phyloP scores from a whole-genome alignment of 345 rosid genomes.

The Eucalyptus caleyi region DNA sequence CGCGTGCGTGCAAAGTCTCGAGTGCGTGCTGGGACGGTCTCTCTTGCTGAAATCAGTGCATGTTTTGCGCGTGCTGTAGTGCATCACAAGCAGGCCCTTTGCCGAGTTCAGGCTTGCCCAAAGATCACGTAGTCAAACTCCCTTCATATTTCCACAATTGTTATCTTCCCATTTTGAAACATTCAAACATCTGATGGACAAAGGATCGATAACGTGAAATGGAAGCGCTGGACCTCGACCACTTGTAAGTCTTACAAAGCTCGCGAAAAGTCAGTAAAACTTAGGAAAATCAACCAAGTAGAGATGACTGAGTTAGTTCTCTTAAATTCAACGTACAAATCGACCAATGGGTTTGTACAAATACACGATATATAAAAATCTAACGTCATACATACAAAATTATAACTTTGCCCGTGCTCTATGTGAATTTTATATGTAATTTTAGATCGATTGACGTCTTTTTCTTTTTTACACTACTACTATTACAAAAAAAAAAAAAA shows the following conservation, averaged over 20 bases:
- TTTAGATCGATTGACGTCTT: fast-evolving
- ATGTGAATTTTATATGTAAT: neutral
- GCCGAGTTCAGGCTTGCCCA: neutral
- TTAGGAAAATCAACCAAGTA: neutral
- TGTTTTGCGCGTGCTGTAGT: neutral
- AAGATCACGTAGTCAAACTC: neutral
- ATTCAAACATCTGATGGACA: neutral
- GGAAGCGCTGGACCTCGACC: neutral
- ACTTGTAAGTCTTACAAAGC: neutral
- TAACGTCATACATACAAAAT: neutral
- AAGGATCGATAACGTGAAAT: neutral
- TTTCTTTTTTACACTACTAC: neutral
- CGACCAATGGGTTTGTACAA: neutral
- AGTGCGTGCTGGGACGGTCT: neutral
- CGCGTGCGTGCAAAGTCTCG: neutral
- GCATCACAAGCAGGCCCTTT: neutral
- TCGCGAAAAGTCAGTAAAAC: neutral
- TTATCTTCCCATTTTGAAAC: neutral
- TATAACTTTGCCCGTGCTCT: neutral
- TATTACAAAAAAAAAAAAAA: fast-evolving
- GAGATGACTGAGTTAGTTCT: neutral
- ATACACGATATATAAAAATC: neutral
- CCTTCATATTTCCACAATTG: neutral
- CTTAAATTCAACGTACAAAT: neutral
- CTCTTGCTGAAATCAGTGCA: neutral